Conservation (phyloP, 2,329 filamentous ascomycete species). For the Neopestalotiopsis clavispora region DNA sequence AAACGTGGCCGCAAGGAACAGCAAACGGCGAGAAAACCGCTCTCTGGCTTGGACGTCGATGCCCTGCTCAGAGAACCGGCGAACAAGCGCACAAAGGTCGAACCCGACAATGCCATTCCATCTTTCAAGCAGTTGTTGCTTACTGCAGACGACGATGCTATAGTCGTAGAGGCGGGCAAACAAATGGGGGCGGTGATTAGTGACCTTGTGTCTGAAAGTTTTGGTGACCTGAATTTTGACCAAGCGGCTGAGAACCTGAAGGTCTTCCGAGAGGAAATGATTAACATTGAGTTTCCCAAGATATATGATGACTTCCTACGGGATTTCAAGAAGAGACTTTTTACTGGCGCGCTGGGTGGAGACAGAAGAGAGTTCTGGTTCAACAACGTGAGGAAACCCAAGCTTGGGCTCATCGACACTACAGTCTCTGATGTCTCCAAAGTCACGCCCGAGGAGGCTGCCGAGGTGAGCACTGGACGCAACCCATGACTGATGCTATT, state of each 20-base stretch:
- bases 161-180: constrained; percentile 69
- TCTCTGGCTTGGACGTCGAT: constrained; percentile 89
- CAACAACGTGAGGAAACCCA: constrained; percentile 63
- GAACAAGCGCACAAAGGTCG: constrained; percentile 44
- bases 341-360: constrained; percentile 73
- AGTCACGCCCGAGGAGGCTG: constrained; percentile 74
- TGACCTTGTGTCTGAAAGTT: constrained; percentile 70
- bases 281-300: constrained; percentile 74
- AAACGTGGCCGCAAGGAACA: constrained; percentile 71
- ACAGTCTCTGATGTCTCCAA: constrained; percentile 66
- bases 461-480: constrained; percentile 48
- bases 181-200: constrained; percentile 78
- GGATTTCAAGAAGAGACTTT: constrained; percentile 73
- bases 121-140: constrained; percentile 85
- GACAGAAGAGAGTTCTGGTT: constrained; percentile 86
- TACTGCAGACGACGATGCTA: constrained; percentile 61
- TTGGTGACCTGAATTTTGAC: constrained; percentile 77
- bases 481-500: neutral
- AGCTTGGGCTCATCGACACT: constrained; percentile 75
- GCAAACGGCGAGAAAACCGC: constrained; percentile 65
- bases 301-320: constrained; percentile 78
- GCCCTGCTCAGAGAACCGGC: constrained; percentile 62
- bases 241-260: constrained; percentile 77
- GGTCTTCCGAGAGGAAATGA: constrained; percentile 78
- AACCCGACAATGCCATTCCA: constrained; percentile 78